Conservation (phyloP, 345 rosid genomes). For the Stellera chamaejasme region DNA sequence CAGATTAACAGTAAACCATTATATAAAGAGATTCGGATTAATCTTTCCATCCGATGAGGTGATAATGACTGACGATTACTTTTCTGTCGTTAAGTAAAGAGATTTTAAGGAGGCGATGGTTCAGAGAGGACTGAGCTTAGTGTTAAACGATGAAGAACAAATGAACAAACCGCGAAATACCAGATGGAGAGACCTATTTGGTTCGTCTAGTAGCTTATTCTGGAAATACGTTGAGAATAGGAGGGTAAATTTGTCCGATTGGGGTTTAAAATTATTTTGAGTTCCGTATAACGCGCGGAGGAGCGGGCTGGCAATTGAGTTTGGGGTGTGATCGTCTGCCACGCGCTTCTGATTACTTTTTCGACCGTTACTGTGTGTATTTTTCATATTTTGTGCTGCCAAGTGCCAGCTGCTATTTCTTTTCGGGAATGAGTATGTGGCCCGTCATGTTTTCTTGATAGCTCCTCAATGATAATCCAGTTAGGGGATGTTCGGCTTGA, state of each 20-base stretch:
- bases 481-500: no score
- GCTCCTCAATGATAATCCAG: no score
- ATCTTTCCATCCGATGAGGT: background rate
- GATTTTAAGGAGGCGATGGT: background rate
- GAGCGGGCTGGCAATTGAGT: constrained; percentile 11
- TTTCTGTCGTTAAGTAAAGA: background rate
- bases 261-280: no score
- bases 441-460: no score
- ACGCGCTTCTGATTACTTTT: background rate
- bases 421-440: no score
- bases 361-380: no score
- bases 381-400: no score
- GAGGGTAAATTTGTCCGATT: constrained; percentile 26
- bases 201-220: constrained; percentile 3
- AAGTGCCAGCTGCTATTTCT: no score
- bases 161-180: constrained; percentile 6
- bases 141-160: constrained; percentile 9
- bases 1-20: background rate
- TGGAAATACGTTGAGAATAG: constrained; percentile 3
- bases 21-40: constrained; percentile 7
- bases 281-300: constrained; percentile 27
- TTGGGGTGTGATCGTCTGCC: background rate
- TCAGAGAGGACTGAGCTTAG: background rate
- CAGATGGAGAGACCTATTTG: constrained; percentile 3
- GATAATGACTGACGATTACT: constrained; percentile 9